phyloP scores from a whole-genome alignment of 2,329 filamentous ascomycete species.

The Aspergillus sp. region DNA sequence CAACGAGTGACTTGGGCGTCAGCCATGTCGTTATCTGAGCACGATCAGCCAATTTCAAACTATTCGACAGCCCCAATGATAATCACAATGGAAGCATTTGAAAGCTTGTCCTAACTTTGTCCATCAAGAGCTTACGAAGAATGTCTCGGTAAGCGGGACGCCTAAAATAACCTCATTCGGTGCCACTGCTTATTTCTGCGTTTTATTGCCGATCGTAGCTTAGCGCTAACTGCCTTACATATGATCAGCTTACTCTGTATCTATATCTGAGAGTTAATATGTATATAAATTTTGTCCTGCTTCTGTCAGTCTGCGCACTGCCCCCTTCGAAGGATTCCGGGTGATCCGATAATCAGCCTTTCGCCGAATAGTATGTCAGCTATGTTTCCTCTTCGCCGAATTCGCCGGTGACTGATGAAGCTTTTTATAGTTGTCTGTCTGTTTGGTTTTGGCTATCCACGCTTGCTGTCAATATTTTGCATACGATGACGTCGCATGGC shows the following conservation, averaged over 20 bases:
- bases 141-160: background rate
- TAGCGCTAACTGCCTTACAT: background rate
- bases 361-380: background rate
- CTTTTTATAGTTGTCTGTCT: background rate
- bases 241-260: background rate
- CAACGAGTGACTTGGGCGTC: background rate
- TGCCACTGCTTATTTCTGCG: background rate
- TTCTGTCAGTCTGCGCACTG: background rate
- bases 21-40: background rate
- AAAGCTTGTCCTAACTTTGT: background rate
- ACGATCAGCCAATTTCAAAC: background rate
- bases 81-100: background rate
- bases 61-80: background rate
- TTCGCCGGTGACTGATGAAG: background rate
- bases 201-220: background rate
- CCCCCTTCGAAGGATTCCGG: background rate
- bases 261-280: background rate
- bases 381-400: background rate
- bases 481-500: background rate
- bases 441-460: background rate
- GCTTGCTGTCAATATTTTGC: background rate
- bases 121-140: background rate
- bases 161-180: background rate
- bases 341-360: background rate
- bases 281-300: background rate